Evolutionary conservation across 2,329 filamentous ascomycete species (phyloP).

Genomic region (Colletotrichum phormii): DNA sequence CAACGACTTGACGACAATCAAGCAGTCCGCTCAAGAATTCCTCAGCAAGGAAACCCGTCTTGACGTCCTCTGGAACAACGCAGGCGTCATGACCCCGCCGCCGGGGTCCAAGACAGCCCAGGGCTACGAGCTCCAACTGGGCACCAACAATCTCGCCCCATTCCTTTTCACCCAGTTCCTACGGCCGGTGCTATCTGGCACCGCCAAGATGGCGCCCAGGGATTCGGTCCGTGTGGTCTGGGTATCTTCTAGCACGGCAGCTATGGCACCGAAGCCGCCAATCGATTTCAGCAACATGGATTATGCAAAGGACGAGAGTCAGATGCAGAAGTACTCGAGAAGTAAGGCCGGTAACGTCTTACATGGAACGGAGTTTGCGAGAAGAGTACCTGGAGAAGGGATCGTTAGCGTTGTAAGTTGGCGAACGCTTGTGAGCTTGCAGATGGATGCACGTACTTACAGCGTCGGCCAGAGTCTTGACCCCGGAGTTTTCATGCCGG

Average conservation of each 20-base stretch:
- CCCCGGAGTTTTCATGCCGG: conserved; percentile 30
- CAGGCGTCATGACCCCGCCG: conserved; percentile 52
- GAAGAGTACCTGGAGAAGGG: conserved; percentile 15
- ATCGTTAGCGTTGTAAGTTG: conserved; percentile 10
- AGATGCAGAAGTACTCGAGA: conserved; percentile 42
- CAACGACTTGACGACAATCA: conserved; percentile 41
- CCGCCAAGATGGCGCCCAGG: conserved; percentile 40
- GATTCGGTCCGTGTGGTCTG: conserved; percentile 44
- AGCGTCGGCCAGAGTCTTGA: neutral
- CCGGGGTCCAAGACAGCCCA: conserved; percentile 48
- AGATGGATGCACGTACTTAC: neutral
- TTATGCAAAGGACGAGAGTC: conserved; percentile 41
- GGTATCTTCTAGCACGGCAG: conserved; percentile 43
- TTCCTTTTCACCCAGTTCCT: conserved; percentile 46
- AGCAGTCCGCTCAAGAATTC: conserved; percentile 40
- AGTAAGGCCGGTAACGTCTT: conserved; percentile 47
- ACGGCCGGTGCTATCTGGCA: conserved; percentile 40
- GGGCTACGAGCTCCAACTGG: conserved; percentile 47
- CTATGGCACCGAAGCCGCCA: conserved; percentile 37
- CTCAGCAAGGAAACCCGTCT: conserved; percentile 43
- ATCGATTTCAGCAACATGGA: conserved; percentile 46
- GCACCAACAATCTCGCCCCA: conserved; percentile 43
- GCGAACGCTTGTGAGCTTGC: too few relatives aligned
- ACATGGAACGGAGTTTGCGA: conserved; percentile 44
- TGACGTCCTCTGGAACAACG: conserved; percentile 55